Conservation (phyloP, 2,329 filamentous ascomycete genomes). For the Fusarium coicis region DNA sequence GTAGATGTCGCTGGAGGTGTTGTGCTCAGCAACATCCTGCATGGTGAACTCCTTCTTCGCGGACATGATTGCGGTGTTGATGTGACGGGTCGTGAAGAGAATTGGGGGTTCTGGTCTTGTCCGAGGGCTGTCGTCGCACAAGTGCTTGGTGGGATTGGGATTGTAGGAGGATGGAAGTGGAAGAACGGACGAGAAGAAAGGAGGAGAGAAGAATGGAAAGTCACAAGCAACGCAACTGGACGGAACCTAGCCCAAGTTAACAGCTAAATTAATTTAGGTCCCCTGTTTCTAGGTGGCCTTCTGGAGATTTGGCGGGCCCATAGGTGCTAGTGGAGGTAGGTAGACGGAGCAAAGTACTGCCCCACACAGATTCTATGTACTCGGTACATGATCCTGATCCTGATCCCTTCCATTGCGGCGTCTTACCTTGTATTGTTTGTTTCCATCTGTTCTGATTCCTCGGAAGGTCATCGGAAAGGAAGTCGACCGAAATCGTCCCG, state of each 20-base stretch:
- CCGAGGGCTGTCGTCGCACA: constrained; percentile 29
- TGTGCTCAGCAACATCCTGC: constrained; percentile 85
- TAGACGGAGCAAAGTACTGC: not conserved
- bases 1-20: constrained; percentile 93
- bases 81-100: constrained; percentile 22
- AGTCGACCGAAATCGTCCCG: not conserved
- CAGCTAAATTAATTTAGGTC: constrained; percentile 34
- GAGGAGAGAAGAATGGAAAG: constrained; percentile 27
- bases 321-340: not conserved
- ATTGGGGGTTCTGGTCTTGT: constrained; percentile 7
- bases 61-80: constrained; percentile 40
- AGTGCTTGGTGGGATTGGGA: constrained; percentile 6
- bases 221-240: constrained; percentile 12
- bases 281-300: constrained; percentile 33
- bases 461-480: constrained; percentile 21
- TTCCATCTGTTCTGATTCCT: constrained; percentile 7
- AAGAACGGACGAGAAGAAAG: constrained; percentile 15
- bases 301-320: constrained; percentile 27
- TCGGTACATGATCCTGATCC: not conserved
- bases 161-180: constrained; percentile 16
- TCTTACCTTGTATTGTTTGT: constrained; percentile 5
- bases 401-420: not conserved
- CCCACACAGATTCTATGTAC: constrained; percentile 15
- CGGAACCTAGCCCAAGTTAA: constrained; percentile 4
- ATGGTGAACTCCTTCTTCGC: constrained; percentile 72